Conservation (phyloP, 208 protist species). For the Borovskyia barvae region DNA sequence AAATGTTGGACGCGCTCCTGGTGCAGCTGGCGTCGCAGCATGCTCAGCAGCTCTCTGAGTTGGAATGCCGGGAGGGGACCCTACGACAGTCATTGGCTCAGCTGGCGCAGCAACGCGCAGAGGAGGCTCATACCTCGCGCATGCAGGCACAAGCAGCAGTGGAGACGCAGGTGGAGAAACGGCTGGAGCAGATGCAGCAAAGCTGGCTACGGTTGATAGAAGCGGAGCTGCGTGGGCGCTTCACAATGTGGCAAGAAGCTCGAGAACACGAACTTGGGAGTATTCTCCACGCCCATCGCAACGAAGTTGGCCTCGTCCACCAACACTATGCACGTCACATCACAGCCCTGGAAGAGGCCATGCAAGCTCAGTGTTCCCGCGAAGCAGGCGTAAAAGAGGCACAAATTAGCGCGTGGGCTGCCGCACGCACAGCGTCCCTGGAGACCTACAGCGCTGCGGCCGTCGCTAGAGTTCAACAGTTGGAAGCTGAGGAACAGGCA, state of each 20-base stretch:
- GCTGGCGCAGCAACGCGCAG: conserved; percentile 13
- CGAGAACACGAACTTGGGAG: conserved; percentile 7
- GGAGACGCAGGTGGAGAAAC: not conserved
- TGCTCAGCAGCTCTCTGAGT: conserved; percentile 3
- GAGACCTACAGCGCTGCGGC: conserved; percentile 7
- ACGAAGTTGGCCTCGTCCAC: conserved; percentile 11
- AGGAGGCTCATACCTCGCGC: not conserved
- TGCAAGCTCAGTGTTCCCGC: not conserved
- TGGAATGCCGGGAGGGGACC: conserved; percentile 1
- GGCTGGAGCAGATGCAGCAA: conserved; percentile 4
- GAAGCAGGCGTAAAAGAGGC: conserved; percentile 7
- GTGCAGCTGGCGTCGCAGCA: conserved; percentile 7
- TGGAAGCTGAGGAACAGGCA: conserved; percentile 2
- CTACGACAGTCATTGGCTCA: conserved; percentile 8
- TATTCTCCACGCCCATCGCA: conserved; percentile 1
- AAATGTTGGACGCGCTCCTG: not conserved
- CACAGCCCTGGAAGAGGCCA: not conserved
- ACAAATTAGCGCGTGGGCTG: conserved; percentile 14
- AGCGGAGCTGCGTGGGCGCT: conserved; percentile 11
- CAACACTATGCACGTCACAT: conserved; percentile 8
- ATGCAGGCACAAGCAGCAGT: not conserved
- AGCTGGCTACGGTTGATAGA: conserved; percentile 1
- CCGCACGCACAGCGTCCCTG: conserved; percentile 10
- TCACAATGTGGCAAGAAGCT: conserved; percentile 9
- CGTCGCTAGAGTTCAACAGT: conserved; percentile 4